Percentiles rank a stretch among this genome's conserved stretches.
Evolutionary conservation across 106 monocot genomes (phyloP).

Genomic region (Dioscorea zingiberensis): DNA sequence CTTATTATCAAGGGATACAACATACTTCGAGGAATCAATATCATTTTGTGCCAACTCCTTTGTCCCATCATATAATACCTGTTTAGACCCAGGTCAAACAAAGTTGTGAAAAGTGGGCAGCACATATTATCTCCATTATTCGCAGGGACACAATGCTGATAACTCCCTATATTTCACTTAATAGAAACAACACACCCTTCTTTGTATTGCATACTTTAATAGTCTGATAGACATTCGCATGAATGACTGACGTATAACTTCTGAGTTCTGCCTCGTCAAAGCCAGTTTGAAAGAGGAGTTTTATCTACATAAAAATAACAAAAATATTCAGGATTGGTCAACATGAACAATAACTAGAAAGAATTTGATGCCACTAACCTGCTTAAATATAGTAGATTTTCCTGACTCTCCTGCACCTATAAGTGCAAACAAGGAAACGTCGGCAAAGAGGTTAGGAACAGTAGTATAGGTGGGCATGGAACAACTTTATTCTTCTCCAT

Average conservation of each 20-base stretch:
- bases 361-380: constrained; percentile 33
- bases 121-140: background rate
- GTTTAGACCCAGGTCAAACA: constrained; percentile 16
- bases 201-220: constrained; percentile 94
- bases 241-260: constrained; percentile 81
- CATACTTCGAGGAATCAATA: constrained; percentile 63
- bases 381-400: constrained; percentile 99
- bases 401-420: constrained; percentile 98
- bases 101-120: background rate
- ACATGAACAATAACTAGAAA: constrained; percentile 1
- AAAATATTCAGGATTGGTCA: background rate
- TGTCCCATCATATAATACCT: constrained; percentile 89
- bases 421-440: background rate
- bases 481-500: too few species aligned
- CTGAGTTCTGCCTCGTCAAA: constrained; percentile 91
- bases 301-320: constrained; percentile 56
- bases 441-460: too few species aligned
- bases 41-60: constrained; percentile 79
- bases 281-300: constrained; percentile 91
- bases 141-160: constrained; percentile 1
- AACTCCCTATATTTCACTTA: constrained; percentile 21
- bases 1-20: constrained; percentile 76
- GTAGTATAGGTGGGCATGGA: too few species aligned
- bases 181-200: constrained; percentile 80
- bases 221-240: constrained; percentile 99